phyloP scores from a whole-genome alignment of 2,329 filamentous ascomycete genomes.

The Colletotrichum salicis region DNA sequence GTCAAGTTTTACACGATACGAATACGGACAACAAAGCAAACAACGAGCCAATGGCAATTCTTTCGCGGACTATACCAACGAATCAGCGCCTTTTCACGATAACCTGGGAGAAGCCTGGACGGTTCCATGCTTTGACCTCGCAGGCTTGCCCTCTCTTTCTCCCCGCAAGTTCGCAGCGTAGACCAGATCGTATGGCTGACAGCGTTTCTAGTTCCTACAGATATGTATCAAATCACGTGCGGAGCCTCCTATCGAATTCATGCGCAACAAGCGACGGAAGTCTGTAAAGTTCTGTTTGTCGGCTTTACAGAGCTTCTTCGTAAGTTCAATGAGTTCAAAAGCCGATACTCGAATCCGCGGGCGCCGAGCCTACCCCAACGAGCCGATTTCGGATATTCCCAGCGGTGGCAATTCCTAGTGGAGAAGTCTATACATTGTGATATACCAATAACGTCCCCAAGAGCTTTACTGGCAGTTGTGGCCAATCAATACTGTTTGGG shows the following conservation, averaged over 20 bases:
- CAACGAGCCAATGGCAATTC: background rate
- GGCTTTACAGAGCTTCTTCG: background rate
- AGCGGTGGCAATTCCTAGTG: background rate
- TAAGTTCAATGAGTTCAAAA: background rate
- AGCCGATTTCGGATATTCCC: conserved; percentile 9
- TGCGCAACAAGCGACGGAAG: background rate
- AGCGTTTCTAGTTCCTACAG: background rate
- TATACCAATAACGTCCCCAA: background rate
- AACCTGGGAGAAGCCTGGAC: background rate
- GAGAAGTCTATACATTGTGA: background rate
- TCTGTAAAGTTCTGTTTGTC: background rate
- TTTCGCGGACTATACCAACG: background rate
- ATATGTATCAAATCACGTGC: background rate
- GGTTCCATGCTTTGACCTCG: background rate
- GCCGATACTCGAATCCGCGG: background rate
- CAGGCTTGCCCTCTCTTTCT: background rate
- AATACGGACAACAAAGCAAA: background rate
- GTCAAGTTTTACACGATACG: background rate
- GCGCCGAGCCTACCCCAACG: background rate
- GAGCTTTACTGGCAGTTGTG: background rate
- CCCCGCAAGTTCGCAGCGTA: background rate
- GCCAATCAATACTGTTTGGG: background rate
- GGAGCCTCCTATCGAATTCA: background rate
- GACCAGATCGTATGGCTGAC: conserved; percentile 1
- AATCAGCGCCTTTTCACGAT: conserved; percentile 1